Evolutionary conservation across 805 yeast genomes (phyloP).

Genomic region (Maudiozyma saulgeensis): DNA sequence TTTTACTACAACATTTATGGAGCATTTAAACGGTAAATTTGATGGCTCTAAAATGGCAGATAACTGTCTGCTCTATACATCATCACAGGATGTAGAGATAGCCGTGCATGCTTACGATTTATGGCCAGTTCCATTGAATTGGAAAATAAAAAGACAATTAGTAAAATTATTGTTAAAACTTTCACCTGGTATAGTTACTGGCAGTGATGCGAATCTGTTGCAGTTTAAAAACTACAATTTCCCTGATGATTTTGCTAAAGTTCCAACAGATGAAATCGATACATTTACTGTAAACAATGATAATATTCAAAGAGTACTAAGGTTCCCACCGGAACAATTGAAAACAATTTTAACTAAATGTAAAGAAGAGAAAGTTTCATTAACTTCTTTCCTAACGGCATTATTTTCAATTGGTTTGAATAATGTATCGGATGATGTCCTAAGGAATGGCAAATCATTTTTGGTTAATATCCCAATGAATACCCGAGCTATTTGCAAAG

Average conservation of each 20-base stretch:
- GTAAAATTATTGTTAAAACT: constrained; percentile 6
- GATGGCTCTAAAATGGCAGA: background rate
- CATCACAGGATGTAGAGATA: too few species aligned
- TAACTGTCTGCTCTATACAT: background rate
- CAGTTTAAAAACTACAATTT: constrained; percentile 12
- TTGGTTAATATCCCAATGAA: constrained; percentile 19
- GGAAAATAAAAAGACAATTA: constrained; percentile 8
- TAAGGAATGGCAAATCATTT: constrained; percentile 5
- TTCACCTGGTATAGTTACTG: constrained; percentile 9
- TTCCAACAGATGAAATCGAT: background rate
- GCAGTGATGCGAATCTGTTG: constrained; percentile 6
- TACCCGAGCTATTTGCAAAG: constrained; percentile 13
- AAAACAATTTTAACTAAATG: constrained; percentile 11
- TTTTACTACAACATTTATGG: constrained; percentile 14
- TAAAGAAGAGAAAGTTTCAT: constrained; percentile 14
- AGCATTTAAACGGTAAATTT: constrained; percentile 1
- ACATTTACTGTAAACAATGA: constrained; percentile 14
- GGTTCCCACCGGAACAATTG: constrained; percentile 8
- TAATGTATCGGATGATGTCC: background rate
- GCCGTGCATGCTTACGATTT: constrained; percentile 13
- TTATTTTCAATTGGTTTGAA: constrained; percentile 5
- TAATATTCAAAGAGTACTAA: constrained; percentile 13
- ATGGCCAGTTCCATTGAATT: constrained; percentile 17
- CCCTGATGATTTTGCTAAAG: constrained; percentile 2
- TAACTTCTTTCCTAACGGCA: constrained; percentile 18